Evolutionary conservation across 345 rosid species (phyloP).

Genomic region (Gynandropsis gynandra): DNA sequence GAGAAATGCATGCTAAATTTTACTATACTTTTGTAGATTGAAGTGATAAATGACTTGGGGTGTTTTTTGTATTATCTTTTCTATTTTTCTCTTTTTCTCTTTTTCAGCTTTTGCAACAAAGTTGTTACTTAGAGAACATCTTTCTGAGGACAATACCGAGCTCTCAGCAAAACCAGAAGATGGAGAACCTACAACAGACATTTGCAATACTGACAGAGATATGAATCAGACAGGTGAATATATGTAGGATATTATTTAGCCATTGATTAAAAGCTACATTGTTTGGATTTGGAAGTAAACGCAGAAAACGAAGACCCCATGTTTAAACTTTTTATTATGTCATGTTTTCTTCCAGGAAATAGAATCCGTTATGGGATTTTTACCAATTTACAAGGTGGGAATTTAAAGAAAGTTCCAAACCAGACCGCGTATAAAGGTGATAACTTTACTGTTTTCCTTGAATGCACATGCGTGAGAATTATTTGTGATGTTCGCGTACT

Average conservation of each 20-base stretch:
- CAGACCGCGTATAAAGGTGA: constrained; percentile 18
- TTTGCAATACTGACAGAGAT: constrained; percentile 13
- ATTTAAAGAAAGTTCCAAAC: constrained; percentile 21
- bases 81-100: no score
- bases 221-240: constrained; percentile 21
- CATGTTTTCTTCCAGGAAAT: constrained; percentile 15
- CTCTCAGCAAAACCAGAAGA: constrained; percentile 8
- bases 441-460: not conserved
- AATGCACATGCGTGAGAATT: constrained; percentile 1
- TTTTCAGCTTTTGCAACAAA: constrained; percentile 22
- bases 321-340: not conserved
- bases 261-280: not conserved
- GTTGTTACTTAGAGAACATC: constrained; percentile 21
- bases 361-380: constrained; percentile 27
- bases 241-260: not conserved
- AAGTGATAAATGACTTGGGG: no score
- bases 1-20: not conserved
- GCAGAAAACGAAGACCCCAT: not conserved
- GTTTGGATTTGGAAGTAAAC: not conserved
- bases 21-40: not conserved
- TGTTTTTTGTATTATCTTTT: no score
- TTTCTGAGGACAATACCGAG: constrained; percentile 12
- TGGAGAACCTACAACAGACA: not conserved
- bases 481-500: not conserved
- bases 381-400: constrained; percentile 14